Base-by-base conservation (phyloP, 2,329 filamentous ascomycete genomes). In the Colletotrichum sp. region DNA sequence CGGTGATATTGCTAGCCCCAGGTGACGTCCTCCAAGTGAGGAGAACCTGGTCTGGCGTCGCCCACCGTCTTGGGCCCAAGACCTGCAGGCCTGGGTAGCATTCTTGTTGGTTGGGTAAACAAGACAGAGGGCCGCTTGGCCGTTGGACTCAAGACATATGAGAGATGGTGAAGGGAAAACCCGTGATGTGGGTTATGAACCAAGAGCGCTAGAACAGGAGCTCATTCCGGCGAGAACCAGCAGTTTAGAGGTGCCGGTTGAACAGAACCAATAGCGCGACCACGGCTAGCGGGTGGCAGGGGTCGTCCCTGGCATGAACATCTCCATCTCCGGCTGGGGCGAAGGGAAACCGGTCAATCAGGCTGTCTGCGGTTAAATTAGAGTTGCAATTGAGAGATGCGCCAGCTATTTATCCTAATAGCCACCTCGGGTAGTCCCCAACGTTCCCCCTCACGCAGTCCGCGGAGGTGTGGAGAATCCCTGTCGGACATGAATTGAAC, bases 361-460 rank as follows among this genome's bases (percentile, higher is more conserved):
- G 70, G 67, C 67, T 75, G 71, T 75, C 75, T 75, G 75, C 75
- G 72, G 75, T 67, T 76, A 75, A 76, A 75, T 63, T 68, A 75
- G 8, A 67, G 67, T 76, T 66, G 62, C 52, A 75, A 28, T 63
- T 16, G 60, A 5, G 8, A 66, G 24, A 30, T 64, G 39, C 36
- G 16, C 59, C 59, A 71, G 57, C 59, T 39, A 76, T 75, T 76
- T 75, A 76, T 66, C 75, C 75, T 71, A 75, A 75, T 75, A 76
- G 75, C 71, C 75, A 75, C 39, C 62, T 75, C 72, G 75, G 75
- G 34, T 71, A 71, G 30, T 52, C 48, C 26, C 48, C 66, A 68
- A 39, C 60, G 13, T 3, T 28, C 64, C 75, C 71, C 71, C 75
- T 76, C 75, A 75, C 57, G 22, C 18, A 18, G 26, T 32, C 48